A percentile compares a stretch with the other conserved stretches of the same genome.
Evolutionary conservation across 2,329 filamentous ascomycete genomes (phyloP).

Genomic region (Fusarium falciforme): DNA sequence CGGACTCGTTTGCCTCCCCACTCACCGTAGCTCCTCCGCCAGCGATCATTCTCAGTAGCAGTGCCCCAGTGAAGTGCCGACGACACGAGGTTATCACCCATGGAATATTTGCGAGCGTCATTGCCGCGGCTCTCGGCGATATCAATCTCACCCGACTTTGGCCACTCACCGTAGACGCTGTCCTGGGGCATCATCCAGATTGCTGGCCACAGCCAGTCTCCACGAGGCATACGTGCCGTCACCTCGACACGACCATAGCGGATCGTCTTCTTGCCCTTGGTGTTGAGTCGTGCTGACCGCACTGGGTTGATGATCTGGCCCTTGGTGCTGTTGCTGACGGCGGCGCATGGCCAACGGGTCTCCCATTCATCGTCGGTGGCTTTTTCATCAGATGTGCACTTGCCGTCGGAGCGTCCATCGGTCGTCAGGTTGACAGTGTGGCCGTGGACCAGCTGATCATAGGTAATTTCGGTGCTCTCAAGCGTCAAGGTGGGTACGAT

Average conservation of each 20-base stretch:
- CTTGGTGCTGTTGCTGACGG: slow-evolving; percentile 55
- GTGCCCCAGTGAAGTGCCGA: slow-evolving; percentile 60
- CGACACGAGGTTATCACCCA: slow-evolving; percentile 53
- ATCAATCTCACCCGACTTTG: slow-evolving; percentile 64
- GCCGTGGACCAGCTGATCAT: slow-evolving; percentile 49
- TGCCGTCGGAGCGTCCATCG: slow-evolving; percentile 41
- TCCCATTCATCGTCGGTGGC: slow-evolving; percentile 13
- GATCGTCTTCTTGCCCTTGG: slow-evolving; percentile 59
- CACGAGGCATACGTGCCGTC: slow-evolving; percentile 61
- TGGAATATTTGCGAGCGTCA: slow-evolving; percentile 44
- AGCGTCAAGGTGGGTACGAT: slow-evolving; percentile 62
- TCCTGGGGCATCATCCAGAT: slow-evolving; percentile 59
- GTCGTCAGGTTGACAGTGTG: slow-evolving; percentile 59
- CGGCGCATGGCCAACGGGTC: slow-evolving; percentile 47
- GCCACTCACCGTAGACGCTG: slow-evolving; percentile 62
- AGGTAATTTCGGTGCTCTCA: slow-evolving; percentile 43
- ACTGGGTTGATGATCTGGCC: slow-evolving; percentile 61
- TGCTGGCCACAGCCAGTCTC: slow-evolving; percentile 67
- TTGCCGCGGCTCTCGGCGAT: slow-evolving; percentile 64
- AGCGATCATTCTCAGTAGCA: slow-evolving; percentile 43
- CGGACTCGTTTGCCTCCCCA: slow-evolving; percentile 48
- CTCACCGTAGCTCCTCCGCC: slow-evolving; percentile 46
- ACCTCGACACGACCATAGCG: slow-evolving; percentile 65
- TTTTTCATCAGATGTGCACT: slow-evolving; percentile 52
- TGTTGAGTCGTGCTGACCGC: slow-evolving; percentile 56